These are phyloP conservation scores for Euphorbia celastroides DNA, from an alignment of 441 rosid species.

Conservation along the genomic window DNA sequence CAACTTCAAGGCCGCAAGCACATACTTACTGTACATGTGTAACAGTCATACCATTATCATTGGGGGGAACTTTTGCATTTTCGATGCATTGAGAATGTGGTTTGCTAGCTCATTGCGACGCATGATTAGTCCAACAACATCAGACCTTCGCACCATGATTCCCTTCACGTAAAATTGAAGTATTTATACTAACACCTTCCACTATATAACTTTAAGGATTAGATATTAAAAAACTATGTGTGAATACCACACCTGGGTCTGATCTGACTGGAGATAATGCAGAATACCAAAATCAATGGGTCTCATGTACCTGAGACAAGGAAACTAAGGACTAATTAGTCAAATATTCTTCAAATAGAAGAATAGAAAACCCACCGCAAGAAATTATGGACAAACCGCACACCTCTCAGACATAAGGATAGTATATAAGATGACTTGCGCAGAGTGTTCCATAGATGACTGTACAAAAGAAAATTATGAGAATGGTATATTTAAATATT, in stretches of 20 bases:
- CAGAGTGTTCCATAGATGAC: conserved; percentile 89
- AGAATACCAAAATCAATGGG: conserved; percentile 83
- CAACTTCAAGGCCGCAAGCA: not conserved
- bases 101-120: conserved; percentile 96
- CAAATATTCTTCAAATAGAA: not conserved
- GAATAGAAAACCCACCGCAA: not conserved
- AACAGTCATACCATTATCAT: conserved; percentile 66
- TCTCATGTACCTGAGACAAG: conserved; percentile 58
- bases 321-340: conserved; percentile 16
- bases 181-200: conserved; percentile 23
- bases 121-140: conserved; percentile 88
- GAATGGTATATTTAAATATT: not conserved
- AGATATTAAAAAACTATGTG: conserved; percentile 19
- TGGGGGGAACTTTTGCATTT: conserved; percentile 69
- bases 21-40: conserved; percentile 16
- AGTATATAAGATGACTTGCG: conserved; percentile 95
- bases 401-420: conserved; percentile 99
- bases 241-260: conserved; percentile 66
- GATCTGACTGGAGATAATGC: conserved; percentile 84
- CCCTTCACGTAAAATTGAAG: conserved; percentile 48
- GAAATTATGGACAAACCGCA: conserved; percentile 19
- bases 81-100: conserved; percentile 74
- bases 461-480: conserved; percentile 32
- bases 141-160: conserved; percentile 71
- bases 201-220: conserved; percentile 16